Conservation (phyloP, 2,329 filamentous ascomycete species). For the Clonostachys solani region DNA sequence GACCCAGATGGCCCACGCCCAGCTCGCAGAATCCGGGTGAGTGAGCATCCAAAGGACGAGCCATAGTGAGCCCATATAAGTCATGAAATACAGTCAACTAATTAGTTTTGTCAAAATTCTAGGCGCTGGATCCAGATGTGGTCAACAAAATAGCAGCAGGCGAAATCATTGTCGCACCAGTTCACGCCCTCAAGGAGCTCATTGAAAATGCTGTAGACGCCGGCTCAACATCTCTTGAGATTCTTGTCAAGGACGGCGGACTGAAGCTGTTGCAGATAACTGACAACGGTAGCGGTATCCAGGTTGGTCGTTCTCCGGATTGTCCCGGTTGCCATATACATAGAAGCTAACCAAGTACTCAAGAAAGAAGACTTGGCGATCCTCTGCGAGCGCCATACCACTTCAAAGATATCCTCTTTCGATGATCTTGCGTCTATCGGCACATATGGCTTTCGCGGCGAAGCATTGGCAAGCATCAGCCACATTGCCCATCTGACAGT, state of each 20-base stretch:
- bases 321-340: neutral
- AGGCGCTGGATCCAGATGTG: constrained; percentile 87
- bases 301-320: constrained; percentile 46
- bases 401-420: constrained; percentile 90
- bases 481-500: constrained; percentile 96
- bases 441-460: constrained; percentile 96
- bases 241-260: constrained; percentile 91
- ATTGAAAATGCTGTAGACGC: constrained; percentile 98
- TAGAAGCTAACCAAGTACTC: neutral
- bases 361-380: constrained; percentile 89
- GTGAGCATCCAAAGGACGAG: constrained; percentile 8
- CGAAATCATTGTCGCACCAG: constrained; percentile 96
- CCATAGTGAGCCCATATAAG: neutral
- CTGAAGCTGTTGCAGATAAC: constrained; percentile 95
- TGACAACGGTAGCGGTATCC: constrained; percentile 94
- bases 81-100: neutral
- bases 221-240: constrained; percentile 86
- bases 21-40: constrained; percentile 45
- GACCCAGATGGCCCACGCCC: constrained; percentile 27
- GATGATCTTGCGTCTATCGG: constrained; percentile 87
- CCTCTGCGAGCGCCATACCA: constrained; percentile 93
- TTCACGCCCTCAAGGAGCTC: constrained; percentile 92
- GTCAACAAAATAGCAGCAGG: constrained; percentile 98
- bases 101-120: neutral
- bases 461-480: constrained; percentile 94